Evolutionary conservation across 768 basidiomycete species (phyloP).

Genomic region (Termitomyces sp.): DNA sequence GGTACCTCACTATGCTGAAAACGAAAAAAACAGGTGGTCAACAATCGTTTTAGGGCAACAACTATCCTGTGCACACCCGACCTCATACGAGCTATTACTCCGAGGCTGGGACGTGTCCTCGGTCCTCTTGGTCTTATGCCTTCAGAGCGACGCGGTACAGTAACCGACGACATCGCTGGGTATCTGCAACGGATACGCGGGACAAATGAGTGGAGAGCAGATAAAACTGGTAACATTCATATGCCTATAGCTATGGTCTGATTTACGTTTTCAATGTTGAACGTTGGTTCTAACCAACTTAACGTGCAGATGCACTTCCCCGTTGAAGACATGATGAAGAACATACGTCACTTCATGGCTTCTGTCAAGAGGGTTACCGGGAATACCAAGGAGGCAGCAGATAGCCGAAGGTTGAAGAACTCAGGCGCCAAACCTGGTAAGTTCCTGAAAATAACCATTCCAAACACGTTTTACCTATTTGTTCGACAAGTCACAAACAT

Average conservation of each 20-base stretch:
- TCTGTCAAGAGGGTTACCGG: constrained; percentile 74
- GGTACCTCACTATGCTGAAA: constrained; percentile 1
- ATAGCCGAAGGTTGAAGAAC: constrained; percentile 29
- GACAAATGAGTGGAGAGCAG: constrained; percentile 90
- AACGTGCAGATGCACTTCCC: constrained; percentile 64
- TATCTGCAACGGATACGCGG: constrained; percentile 78
- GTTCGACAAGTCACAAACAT: constrained; percentile 61
- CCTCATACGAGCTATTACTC: constrained; percentile 73
- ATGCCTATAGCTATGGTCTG: constrained; percentile 74
- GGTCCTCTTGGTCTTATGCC: constrained; percentile 96
- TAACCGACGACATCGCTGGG: constrained; percentile 81
- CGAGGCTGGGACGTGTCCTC: constrained; percentile 70
- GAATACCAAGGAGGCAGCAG: constrained; percentile 52
- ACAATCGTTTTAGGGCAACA: constrained; percentile 70
- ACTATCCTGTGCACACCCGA: constrained; percentile 80
- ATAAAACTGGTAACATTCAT: constrained; percentile 79
- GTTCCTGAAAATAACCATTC: constrained; percentile 12
- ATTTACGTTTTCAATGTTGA: constrained; percentile 4
- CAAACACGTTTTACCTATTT: constrained; percentile 4
- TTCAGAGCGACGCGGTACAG: constrained; percentile 87
- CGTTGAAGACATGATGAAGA: constrained; percentile 68
- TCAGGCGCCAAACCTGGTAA: constrained; percentile 44
- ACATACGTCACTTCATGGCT: constrained; percentile 69
- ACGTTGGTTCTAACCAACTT: background rate
- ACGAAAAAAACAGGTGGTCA: constrained; percentile 49